Base-by-base conservation (phyloP, 805 yeast genomes). In the Candida khao-thaluensis region DNA sequence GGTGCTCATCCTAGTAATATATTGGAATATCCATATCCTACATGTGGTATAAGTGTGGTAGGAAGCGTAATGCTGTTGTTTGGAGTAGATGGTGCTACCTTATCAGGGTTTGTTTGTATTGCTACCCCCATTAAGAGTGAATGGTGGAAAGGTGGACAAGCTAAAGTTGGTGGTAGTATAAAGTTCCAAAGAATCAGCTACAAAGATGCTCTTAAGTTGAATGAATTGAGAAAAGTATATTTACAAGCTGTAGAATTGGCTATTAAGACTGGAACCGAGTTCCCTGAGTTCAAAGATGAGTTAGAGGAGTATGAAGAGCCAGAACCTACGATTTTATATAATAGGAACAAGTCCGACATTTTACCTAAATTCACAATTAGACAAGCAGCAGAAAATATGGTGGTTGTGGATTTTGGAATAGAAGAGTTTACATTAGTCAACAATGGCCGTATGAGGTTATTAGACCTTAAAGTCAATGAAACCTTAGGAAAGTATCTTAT, bases 71-170 rank as follows among this genome's bases (percentile, higher is more conserved):
- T 98, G 2, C 97, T 91, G 23, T 87, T 91, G 48, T 74, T 91
- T 62, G 87, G 97, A 2, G 87, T 96, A 56, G 99, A 91, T 65
- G 98, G 98, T 46, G 96, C 97, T 26, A 85, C 95, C 9, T 76
- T 91, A 42, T 98, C 98, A 54, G 99, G 99, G 1, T 93, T 91
- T 56, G 97, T 91, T 23, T 91, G 98, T 63, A 84, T 88, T 56
- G 96, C 95, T 5, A 97, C 91, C 42, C 95, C 91, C 46, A 85
- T 87, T 9, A 91, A 87, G 54, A 86, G 95, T 32, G 99, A 93
- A 66, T 79, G 93, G 83, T 91, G 98, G 97, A 93, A 91, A 68
- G 83, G 89, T 55, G 99, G 99, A 30, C 98, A 91, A 67, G 89
- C 86, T 30, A 89, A 85, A 62, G 96, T 98, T 3, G 97, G 97